Evolutionary conservation across 192 early-diverging fungal species (phyloP), one percentile per base, ranked within the genome.

Genomic region (Gigaspora rosea): DNA sequence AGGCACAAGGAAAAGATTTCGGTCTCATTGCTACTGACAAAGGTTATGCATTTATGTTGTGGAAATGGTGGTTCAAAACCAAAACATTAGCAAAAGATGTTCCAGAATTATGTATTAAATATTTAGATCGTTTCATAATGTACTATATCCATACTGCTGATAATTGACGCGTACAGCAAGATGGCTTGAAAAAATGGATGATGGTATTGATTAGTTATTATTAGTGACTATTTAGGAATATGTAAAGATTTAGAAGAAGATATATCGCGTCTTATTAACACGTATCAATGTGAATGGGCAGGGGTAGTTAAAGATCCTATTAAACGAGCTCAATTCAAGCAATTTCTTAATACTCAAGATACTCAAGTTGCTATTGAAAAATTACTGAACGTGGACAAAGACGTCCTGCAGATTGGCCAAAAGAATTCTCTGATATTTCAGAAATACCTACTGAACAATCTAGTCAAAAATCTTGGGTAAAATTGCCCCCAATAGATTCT

Each of bases 111-210:
- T 85, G 81, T 27, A 84, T 92, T 46, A 85, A 82, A 32, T 91
- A 91, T 61, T 62, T 92, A 4, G 90, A 92, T 72, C 82, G 90
- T 8, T 92, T 90, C 79, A 67, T 92, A 67, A 92, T 92, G 90
- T 93, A 87, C 73, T 92, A 92, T 69, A 92, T 92, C 66, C 79
- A 73, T 2, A 92, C 90, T n/a, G 90, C 90, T 12, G 90, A 92
- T 78, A 86, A 78, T 75, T 92, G 27, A 81, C 81, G 69, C 86
- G 90, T 16, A 92, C 90, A 7, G 91, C 90, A 2, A 74, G 90
- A 9, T 92, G 91, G 91, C 78, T 92, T 51, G 90, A 92, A 71
- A 92, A 92, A 64, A 56, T 92, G 35, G 82, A 85, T 47, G 90
- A 91, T n/a, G 90, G 90, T 51, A 92, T 92, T 27, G 88, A 89